Evolutionary conservation across 345 rosid species (phyloP).

Genomic region (Nephelium lappaceum): DNA sequence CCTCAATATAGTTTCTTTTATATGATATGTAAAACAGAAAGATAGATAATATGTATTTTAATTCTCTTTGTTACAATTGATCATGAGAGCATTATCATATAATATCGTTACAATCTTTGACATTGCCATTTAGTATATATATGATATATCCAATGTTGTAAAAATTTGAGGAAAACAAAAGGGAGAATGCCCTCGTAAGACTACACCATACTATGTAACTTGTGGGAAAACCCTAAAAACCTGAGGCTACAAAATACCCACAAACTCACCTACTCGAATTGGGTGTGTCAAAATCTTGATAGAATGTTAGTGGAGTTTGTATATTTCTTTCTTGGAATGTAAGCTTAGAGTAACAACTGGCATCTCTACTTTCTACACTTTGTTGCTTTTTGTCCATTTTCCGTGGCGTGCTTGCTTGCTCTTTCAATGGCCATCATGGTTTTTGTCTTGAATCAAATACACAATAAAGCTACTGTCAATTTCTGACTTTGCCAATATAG

Average conservation of each 20-base stretch:
- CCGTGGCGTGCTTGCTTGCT: conserved; percentile 16
- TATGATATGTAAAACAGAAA: background rate
- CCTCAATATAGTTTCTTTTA: background rate
- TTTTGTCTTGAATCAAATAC: background rate
- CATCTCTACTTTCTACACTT: conserved; percentile 6
- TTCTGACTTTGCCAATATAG: background rate
- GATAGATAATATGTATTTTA: background rate
- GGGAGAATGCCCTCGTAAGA: too few species aligned
- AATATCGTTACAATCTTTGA: background rate
- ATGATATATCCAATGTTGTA: background rate
- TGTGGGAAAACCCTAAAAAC: conserved; percentile 9
- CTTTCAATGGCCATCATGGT: conserved; percentile 6
- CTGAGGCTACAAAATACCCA: conserved; percentile 8
- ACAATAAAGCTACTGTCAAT: background rate
- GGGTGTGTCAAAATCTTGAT: background rate
- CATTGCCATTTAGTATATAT: background rate
- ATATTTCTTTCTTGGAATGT: conserved; percentile 17
- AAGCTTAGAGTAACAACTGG: conserved; percentile 22
- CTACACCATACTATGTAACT: too few species aligned
- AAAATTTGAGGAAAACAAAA: too few species aligned
- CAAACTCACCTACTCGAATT: conserved; percentile 13
- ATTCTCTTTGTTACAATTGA: background rate
- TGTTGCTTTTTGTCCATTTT: background rate
- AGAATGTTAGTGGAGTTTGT: conserved; percentile 15
- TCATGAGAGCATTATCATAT: background rate